Conservation (phyloP, 495 filamentous ascomycete species). For the Penicillium cinerascens region DNA sequence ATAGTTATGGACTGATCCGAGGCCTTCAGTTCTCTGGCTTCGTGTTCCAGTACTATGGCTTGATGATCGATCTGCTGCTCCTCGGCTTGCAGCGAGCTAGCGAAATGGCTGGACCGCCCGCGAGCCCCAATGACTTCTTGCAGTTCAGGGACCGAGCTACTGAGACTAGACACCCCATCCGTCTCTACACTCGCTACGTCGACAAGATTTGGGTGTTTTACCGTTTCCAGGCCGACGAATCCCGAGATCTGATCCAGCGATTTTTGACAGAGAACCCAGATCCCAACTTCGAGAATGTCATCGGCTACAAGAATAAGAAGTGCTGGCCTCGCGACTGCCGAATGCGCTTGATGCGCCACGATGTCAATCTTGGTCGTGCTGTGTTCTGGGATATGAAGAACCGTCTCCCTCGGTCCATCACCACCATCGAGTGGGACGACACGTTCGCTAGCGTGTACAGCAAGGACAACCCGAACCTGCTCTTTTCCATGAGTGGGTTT, state of each 20-base stretch:
- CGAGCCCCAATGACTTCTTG: conserved; percentile 95
- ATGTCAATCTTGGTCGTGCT: conserved; percentile 96
- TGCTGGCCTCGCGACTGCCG: conserved; percentile 98
- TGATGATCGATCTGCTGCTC: conserved; percentile 91
- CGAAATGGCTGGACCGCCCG: conserved; percentile 95
- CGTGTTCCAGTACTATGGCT: conserved; percentile 97
- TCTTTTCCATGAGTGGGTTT: conserved; percentile 98
- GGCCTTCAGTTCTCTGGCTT: conserved; percentile 97
- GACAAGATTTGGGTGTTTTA: conserved; percentile 99
- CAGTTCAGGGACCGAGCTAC: conserved; percentile 92
- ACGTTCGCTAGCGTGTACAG: conserved; percentile 99
- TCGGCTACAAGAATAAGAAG: conserved; percentile 98
- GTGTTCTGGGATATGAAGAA: conserved; percentile 99
- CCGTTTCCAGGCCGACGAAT: conserved; percentile 89
- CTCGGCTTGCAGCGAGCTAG: conserved; percentile 91
- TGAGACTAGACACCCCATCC: conserved; percentile 89
- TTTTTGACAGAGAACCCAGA: conserved; percentile 98
- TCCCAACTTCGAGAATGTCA: conserved; percentile 99
- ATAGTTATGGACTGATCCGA: conserved; percentile 97
- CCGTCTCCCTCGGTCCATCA: conserved; percentile 86
- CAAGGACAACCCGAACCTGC: conserved; percentile 92
- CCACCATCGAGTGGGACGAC: conserved; percentile 99
- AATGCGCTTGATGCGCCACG: conserved; percentile 98
- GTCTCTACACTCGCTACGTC: conserved; percentile 95
- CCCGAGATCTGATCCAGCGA: conserved; percentile 91